These are phyloP conservation scores for Ustilago trichophora DNA, from an alignment of 1,284 basidiomycete genomes.

Conservation along the genomic window DNA sequence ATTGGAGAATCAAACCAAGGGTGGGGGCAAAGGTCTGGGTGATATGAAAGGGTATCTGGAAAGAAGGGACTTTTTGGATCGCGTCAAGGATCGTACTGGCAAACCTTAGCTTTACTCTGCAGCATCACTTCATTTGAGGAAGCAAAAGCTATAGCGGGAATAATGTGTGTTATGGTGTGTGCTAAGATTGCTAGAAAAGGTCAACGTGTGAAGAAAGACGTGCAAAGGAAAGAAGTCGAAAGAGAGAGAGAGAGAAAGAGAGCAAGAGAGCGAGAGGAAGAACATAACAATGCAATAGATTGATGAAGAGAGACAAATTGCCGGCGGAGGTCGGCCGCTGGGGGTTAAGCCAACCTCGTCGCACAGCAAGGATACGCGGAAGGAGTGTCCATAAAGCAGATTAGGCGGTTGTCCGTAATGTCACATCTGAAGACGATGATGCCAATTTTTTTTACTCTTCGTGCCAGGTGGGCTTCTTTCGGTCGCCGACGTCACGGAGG, in stretches of 20 bases:
- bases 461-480: slow-evolving; percentile 51
- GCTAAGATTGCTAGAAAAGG: too few species aligned
- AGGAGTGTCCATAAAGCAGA: slow-evolving; percentile 4
- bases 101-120: slow-evolving; percentile 1
- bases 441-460: too few species aligned
- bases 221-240: background rate
- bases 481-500: slow-evolving; percentile 42
- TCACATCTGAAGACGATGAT: too few species aligned
- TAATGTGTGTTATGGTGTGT: too few species aligned
- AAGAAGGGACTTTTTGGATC: slow-evolving; percentile 59
- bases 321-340: background rate
- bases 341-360: too few species aligned
- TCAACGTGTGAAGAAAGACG: background rate
- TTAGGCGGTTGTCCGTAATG: background rate
- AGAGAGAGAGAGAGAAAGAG: background rate
- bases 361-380: too few species aligned
- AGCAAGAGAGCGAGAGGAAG: background rate
- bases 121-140: slow-evolving; percentile 1
- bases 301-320: background rate
- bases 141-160: too few species aligned
- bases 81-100: slow-evolving; percentile 52
- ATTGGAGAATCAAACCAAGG: slow-evolving; percentile 63
- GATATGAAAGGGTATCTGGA: slow-evolving; percentile 64
- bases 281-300: background rate
- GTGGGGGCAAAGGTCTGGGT: slow-evolving; percentile 57